Conservation (phyloP, 352 stramenopile species). For the Globisporangium irregulare region DNA sequence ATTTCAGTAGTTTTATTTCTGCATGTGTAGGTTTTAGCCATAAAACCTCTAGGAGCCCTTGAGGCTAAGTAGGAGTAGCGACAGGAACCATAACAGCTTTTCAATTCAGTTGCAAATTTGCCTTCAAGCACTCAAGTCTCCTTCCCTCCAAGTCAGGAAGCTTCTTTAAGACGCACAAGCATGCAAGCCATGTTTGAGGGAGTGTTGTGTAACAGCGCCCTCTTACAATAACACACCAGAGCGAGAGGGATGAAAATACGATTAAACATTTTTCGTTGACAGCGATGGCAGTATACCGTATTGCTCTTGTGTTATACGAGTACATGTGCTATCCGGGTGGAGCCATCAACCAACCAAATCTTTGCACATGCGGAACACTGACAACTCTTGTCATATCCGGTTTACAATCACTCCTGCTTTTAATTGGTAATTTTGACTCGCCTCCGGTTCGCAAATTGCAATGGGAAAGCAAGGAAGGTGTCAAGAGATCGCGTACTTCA, state of each 20-base stretch:
- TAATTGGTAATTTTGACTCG: background rate
- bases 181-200: background rate
- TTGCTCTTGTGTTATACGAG: background rate
- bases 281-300: no score
- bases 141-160: no score
- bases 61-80: background rate
- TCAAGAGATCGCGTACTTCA: no score
- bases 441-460: background rate
- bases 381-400: background rate
- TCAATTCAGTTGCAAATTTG: slow-evolving; percentile 8
- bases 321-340: background rate
- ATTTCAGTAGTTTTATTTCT: background rate
- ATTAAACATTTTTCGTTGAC: no score
- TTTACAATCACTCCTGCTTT: background rate
- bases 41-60: slow-evolving; percentile 7
- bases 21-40: background rate
- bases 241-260: no score
- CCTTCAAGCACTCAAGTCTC: no score
- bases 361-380: background rate
- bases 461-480: background rate
- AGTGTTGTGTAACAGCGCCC: background rate
- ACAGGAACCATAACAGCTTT: slow-evolving; percentile 11
- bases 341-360: background rate
- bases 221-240: no score
- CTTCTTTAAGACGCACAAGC: no score